These are phyloP conservation scores for Crithidia acanthocephali DNA, from an alignment of 208 protist genomes.

Conservation along the genomic window DNA sequence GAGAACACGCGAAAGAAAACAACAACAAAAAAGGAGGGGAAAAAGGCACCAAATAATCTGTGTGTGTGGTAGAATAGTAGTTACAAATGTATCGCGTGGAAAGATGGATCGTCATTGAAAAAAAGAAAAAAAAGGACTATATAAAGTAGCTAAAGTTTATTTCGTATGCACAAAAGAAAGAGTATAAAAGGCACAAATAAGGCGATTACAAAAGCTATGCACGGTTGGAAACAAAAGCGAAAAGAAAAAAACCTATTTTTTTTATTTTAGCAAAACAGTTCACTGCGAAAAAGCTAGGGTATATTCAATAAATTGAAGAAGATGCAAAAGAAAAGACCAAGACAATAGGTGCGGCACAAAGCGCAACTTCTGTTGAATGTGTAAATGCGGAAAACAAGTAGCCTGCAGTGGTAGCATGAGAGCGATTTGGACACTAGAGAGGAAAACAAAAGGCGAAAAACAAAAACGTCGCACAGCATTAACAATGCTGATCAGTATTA, in stretches of 20 bases:
- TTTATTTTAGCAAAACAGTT: no score
- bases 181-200: no score
- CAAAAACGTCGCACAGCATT: not conserved
- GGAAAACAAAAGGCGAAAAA: not conserved
- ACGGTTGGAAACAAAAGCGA: no score
- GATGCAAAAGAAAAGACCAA: constrained; percentile 2
- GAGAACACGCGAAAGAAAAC: not conserved
- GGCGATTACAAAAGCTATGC: no score
- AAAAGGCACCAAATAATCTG: not conserved
- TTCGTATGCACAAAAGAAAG: no score
- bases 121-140: not conserved
- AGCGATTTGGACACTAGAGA: not conserved
- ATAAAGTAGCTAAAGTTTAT: not conserved
- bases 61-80: not conserved
- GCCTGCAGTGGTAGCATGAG: not conserved
- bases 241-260: no score
- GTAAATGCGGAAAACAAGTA: not conserved
- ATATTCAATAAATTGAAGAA: not conserved
- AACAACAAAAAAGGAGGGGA: constrained; percentile 6
- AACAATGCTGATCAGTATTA: no score
- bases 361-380: not conserved
- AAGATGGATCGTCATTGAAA: not conserved
- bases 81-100: not conserved
- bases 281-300: no score
- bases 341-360: no score